Evolutionary conservation across 2,329 filamentous ascomycete genomes (phyloP).

Genomic region (Alternaria longipes): DNA sequence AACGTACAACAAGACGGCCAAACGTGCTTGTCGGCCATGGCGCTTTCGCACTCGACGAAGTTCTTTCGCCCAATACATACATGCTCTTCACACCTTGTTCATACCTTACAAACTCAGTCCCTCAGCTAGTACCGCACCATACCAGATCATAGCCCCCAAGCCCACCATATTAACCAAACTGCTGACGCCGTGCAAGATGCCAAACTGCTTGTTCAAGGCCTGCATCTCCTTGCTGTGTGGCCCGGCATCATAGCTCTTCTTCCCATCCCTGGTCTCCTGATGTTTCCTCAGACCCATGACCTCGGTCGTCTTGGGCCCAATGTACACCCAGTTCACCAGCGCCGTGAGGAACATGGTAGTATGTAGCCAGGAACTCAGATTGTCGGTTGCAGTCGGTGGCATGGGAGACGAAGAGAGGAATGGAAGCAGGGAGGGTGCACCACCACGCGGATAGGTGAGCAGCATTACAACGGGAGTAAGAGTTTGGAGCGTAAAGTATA

Average conservation of each 20-base stretch:
- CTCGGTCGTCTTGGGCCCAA: slow-evolving; percentile 79
- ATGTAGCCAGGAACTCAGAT: slow-evolving; percentile 64
- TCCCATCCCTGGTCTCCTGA: slow-evolving; percentile 90
- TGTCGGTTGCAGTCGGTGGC: slow-evolving; percentile 23
- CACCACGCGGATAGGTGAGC: slow-evolving; percentile 73
- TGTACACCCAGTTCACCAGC: slow-evolving; percentile 72
- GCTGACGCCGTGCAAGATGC: slow-evolving; percentile 80
- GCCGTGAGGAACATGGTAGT: slow-evolving; percentile 75
- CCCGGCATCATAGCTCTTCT: slow-evolving; percentile 80
- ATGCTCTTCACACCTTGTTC: background rate
- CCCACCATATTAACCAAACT: slow-evolving; percentile 79
- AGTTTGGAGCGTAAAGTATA: slow-evolving; percentile 89
- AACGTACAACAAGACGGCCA: background rate
- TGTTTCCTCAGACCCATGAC: slow-evolving; percentile 79
- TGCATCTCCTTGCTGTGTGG: slow-evolving; percentile 88
- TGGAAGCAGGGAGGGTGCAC: slow-evolving; percentile 15
- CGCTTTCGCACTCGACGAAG: background rate
- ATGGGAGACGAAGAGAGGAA: slow-evolving; percentile 13
- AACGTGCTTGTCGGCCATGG: background rate
- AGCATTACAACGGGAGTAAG: slow-evolving; percentile 76
- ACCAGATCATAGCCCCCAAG: slow-evolving; percentile 74
- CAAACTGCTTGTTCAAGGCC: slow-evolving; percentile 64
- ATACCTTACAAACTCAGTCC: slow-evolving; percentile 15
- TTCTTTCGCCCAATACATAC: background rate
- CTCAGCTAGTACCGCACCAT: slow-evolving; percentile 76